Evolutionary conservation across 495 filamentous ascomycete genomes (phyloP).

Genomic region (Hypomontagnella monticulosa): DNA sequence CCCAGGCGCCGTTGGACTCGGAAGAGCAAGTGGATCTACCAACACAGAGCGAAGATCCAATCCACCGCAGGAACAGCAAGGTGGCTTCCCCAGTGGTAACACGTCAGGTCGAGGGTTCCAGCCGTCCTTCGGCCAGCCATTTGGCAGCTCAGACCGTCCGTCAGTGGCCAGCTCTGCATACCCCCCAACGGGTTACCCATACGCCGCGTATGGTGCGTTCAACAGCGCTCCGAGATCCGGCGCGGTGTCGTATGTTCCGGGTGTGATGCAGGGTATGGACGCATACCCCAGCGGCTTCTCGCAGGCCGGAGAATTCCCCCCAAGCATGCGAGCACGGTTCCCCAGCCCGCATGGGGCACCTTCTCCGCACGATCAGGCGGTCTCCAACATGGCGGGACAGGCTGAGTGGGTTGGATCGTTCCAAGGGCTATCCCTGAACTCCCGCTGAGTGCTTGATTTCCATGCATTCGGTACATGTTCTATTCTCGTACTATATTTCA

Average conservation of each 20-base stretch:
- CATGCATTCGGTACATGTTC: constrained; percentile 30
- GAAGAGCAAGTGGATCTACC: constrained; percentile 48
- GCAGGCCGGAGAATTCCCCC: constrained; percentile 52
- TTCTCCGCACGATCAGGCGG: constrained; percentile 51
- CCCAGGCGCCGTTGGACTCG: constrained; percentile 65
- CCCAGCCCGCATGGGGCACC: constrained; percentile 50
- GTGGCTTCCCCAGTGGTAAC: constrained; percentile 47
- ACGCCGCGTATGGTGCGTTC: constrained; percentile 59
- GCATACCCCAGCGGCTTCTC: constrained; percentile 54
- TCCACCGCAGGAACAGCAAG: constrained; percentile 54
- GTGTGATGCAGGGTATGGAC: constrained; percentile 55
- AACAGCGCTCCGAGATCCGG: constrained; percentile 50
- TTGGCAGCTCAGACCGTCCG: constrained; percentile 47
- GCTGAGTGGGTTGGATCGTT: constrained; percentile 59
- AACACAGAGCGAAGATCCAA: constrained; percentile 60
- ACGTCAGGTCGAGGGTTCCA: constrained; percentile 52
- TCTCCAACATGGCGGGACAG: constrained; percentile 48
- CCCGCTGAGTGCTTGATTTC: constrained; percentile 47
- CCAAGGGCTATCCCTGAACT: constrained; percentile 64
- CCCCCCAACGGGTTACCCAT: constrained; percentile 49
- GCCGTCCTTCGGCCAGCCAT: constrained; percentile 50
- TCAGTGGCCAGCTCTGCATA: constrained; percentile 48
- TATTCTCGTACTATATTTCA: constrained; percentile 51
- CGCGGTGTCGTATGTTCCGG: constrained; percentile 47
- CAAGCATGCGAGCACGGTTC: constrained; percentile 53